Base-by-base conservation (phyloP, 106 monocot genomes). In the Gastrodia elata region DNA sequence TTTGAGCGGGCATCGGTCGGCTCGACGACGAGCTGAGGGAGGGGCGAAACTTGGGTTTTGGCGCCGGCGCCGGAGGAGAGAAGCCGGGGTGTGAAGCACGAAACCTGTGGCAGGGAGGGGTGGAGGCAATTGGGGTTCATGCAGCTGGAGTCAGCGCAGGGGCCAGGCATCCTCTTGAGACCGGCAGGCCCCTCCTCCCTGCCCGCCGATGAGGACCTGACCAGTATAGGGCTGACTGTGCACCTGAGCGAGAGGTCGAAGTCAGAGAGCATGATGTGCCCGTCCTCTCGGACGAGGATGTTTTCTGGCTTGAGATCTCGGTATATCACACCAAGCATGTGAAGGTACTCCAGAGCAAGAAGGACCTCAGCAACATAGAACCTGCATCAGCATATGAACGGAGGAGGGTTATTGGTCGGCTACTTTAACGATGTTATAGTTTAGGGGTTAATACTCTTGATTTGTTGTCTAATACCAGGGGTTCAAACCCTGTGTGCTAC, bases 271-370 rank as follows among this genome's bases (percentile, higher is more conserved):
- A 91, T 91, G 2, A 91, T 85, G 69, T 91, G 91, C 6, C 91
- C 91, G 56, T 91, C 91, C 58, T 91, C 91, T 18, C 91, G 81
- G 43, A 91, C 91, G 14, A 91, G 77, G 37, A 91, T 85, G 75
- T 91, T 91, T 52, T 91, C 91, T 37, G 91, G 91, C 65, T 92
- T 92, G 30, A 92, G 86, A 71, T 92, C 91, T 18, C 88, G 83
- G 38, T 92, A 92, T 10, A 92, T 84, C 58, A 92, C 88, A 18
- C 91, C 91, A 36, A 91, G 83, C 91, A 91, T 85, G 79, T 91
- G 91, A 18, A 91, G 77, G 39, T 91, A 91, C 72, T 91, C 91
- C 79, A 91, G 61, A 4, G 91, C 91, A 46, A 91, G 79, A 33
- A 91, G 85, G 8, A 91, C 91, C 74, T 92, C 91, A 20, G 88